These are phyloP conservation scores for Neonectria sp. DNA, from an alignment of 2,329 filamentous ascomycete genomes.

Conservation along the genomic window DNA sequence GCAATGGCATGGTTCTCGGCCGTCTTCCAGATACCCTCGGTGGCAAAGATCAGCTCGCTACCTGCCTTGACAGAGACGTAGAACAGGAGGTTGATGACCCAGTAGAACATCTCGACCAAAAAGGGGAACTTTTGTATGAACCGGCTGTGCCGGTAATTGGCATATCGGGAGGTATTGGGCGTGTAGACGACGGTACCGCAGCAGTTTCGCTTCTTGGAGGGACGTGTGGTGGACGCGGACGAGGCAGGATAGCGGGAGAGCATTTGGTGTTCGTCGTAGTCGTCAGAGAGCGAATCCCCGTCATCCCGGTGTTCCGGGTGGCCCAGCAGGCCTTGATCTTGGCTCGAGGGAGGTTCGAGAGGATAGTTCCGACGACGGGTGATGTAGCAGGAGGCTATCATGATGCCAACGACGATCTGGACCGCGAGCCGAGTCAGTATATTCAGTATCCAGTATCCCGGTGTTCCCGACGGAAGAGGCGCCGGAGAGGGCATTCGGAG, in stretches of 20 bases:
- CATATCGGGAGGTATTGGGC: slow-evolving; percentile 74
- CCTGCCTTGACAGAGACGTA: slow-evolving; percentile 59
- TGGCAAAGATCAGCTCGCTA: slow-evolving; percentile 53
- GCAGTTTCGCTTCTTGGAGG: slow-evolving; percentile 65
- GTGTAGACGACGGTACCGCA: slow-evolving; percentile 66
- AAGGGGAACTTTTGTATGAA: slow-evolving; percentile 78
- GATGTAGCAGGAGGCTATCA: slow-evolving; percentile 49
- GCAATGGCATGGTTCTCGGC: slow-evolving; percentile 69
- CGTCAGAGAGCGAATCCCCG: slow-evolving; percentile 29
- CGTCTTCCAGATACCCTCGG: slow-evolving; percentile 66
- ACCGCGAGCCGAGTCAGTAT: slow-evolving; percentile 14
- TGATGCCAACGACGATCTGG: slow-evolving; percentile 48
- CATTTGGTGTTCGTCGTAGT: slow-evolving; percentile 43
- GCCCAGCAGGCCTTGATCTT: slow-evolving; percentile 44
- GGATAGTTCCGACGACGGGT: slow-evolving; percentile 47
- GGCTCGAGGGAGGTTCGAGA: slow-evolving; percentile 37
- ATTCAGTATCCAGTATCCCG: background rate
- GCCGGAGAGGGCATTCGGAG: background rate
- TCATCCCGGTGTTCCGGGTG: slow-evolving; percentile 43
- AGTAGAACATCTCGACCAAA: slow-evolving; percentile 82
- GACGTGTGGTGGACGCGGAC: slow-evolving; percentile 47
- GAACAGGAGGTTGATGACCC: slow-evolving; percentile 76
- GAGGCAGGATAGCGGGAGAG: slow-evolving; percentile 26
- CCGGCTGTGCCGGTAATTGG: slow-evolving; percentile 71
- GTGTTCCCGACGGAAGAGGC: background rate